These are phyloP conservation scores for Phoma sp. DNA, from an alignment of 2,329 filamentous ascomycete genomes.

Conservation along the genomic window DNA sequence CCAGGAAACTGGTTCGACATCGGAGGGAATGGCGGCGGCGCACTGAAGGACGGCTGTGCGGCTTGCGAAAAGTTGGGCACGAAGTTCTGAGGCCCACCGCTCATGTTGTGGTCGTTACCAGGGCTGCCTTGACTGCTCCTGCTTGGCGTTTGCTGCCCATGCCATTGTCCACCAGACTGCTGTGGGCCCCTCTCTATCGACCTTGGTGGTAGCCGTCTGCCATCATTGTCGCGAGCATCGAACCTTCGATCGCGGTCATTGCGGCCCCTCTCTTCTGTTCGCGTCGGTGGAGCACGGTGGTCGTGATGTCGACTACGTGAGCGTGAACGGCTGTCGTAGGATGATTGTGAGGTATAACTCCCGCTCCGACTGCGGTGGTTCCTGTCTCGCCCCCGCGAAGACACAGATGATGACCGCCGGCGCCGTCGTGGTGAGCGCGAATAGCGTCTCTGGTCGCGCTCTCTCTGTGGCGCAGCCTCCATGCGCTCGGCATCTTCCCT, in stretches of 20 bases:
- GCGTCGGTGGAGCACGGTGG: slow-evolving; percentile 21
- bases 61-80: slow-evolving; percentile 18
- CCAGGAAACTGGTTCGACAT: slow-evolving; percentile 28
- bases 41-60: slow-evolving; percentile 23
- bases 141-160: slow-evolving; percentile 8
- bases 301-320: slow-evolving; percentile 21
- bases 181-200: slow-evolving; percentile 13
- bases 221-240: slow-evolving; percentile 15
- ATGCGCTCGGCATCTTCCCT: slow-evolving; percentile 28
- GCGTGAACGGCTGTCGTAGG: slow-evolving; percentile 25
- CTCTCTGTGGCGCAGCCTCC: slow-evolving; percentile 19
- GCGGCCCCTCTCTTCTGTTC: slow-evolving; percentile 6
- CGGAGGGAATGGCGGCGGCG: slow-evolving; percentile 27
- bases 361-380: slow-evolving; percentile 21
- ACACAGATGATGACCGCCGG: slow-evolving; percentile 24
- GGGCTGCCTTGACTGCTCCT: slow-evolving; percentile 9
- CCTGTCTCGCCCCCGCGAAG: slow-evolving; percentile 20
- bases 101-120: slow-evolving; percentile 15
- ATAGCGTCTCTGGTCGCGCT: slow-evolving; percentile 16
- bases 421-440: slow-evolving; percentile 19
- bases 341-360: slow-evolving; percentile 23
- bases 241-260: slow-evolving; percentile 17
- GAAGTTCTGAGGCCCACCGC: slow-evolving; percentile 9
- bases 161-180: slow-evolving; percentile 20
- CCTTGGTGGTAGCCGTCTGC: slow-evolving; percentile 16